Percentiles rank a stretch among this genome's conserved stretches.
phyloP scores from a whole-genome alignment of 73 alveolate genomes.

The Chromera velia region DNA sequence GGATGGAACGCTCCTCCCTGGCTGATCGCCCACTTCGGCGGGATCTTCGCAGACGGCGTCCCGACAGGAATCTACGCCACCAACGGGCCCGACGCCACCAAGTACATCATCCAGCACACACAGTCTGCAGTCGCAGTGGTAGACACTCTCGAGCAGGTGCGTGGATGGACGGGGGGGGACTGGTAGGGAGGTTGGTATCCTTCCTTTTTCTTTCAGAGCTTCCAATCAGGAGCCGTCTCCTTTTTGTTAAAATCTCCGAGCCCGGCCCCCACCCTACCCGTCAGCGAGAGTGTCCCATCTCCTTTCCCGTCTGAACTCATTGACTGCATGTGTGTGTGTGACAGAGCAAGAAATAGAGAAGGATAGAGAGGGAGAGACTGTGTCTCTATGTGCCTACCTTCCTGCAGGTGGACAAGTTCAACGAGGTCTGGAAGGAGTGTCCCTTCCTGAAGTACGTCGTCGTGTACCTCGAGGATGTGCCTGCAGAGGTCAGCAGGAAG shows the following conservation, averaged over 20 bases:
- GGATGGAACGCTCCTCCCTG: conserved; percentile 80
- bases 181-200: no score
- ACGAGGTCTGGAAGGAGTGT: neutral
- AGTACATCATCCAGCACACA: conserved; percentile 27
- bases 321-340: no score
- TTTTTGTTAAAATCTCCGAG: no score
- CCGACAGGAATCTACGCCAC: conserved; percentile 77
- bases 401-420: no score
- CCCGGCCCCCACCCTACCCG: no score
- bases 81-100: conserved; percentile 68
- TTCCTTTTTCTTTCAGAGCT: no score
- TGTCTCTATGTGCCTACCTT: no score
- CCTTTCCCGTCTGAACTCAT: no score
- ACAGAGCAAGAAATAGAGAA: conserved; percentile 12
- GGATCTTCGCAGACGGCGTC: conserved; percentile 58
- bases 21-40: conserved; percentile 66
- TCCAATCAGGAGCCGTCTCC: no score
- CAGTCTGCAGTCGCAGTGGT: neutral
- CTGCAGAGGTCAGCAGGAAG: neutral
- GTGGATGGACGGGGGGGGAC: no score
- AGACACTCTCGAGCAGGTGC: neutral
- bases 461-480: neutral
- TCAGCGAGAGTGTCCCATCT: no score
- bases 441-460: neutral
- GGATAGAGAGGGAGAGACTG: neutral